These are phyloP conservation scores for Naganishia liquefaciens DNA, from an alignment of 1,284 basidiomycete species.

Conservation along the genomic window DNA sequence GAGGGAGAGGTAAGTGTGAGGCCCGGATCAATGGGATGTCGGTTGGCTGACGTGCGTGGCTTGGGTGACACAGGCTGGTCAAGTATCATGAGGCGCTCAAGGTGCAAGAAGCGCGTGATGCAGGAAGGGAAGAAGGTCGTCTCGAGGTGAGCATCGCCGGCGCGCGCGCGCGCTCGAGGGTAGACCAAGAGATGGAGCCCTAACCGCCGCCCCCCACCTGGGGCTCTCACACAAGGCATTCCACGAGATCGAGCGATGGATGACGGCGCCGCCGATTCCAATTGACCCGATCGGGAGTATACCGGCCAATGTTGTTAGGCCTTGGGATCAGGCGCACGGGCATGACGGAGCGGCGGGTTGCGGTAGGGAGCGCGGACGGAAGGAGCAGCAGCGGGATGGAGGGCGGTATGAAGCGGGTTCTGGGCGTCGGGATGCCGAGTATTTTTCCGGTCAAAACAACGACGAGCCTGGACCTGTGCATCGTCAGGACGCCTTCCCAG, in stretches of 20 bases:
- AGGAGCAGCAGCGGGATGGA: neutral
- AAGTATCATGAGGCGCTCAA: constrained; percentile 48
- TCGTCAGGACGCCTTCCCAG: neutral
- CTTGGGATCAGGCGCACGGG: constrained; percentile 6
- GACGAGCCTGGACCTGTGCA: too few relatives aligned
- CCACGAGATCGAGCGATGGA: constrained; percentile 50
- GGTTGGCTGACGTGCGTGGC: neutral
- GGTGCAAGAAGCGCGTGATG: constrained; percentile 46
- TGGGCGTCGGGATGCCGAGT: neutral
- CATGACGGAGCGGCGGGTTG: neutral
- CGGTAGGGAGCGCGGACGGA: neutral
- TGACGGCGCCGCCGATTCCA: constrained; percentile 47
- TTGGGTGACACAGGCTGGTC: constrained; percentile 37
- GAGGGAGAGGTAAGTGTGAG: constrained; percentile 42
- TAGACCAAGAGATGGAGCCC: too few relatives aligned
- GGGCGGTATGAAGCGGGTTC: neutral
- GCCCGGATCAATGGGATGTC: neutral
- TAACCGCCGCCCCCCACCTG: neutral
- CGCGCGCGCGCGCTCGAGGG: too few relatives aligned
- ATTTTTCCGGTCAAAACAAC: neutral
- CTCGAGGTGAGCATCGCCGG: constrained; percentile 40
- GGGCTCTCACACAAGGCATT: constrained; percentile 49
- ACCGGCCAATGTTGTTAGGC: constrained; percentile 36
- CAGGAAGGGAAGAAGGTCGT: constrained; percentile 48
- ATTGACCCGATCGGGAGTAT: constrained; percentile 43